A percentile compares a stretch with the other conserved stretches of the same genome.
phyloP scores from a whole-genome alignment of 2,329 filamentous ascomycete species.

The Fragosphaeria purpurea region DNA sequence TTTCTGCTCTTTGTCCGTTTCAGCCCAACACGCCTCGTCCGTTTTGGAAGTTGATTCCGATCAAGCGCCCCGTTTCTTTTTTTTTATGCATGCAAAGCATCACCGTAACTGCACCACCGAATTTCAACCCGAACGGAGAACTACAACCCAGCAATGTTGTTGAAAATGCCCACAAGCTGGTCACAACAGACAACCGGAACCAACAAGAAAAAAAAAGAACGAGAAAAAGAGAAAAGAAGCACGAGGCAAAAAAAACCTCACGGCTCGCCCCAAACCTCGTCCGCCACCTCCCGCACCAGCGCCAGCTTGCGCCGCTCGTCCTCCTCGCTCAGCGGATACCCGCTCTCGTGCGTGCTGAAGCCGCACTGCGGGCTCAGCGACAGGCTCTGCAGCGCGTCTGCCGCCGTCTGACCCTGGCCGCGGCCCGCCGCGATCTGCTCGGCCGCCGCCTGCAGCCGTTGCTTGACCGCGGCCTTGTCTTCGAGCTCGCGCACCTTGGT shows the following conservation, averaged over 20 bases:
- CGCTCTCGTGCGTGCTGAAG: conserved; percentile 64
- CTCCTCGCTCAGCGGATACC: conserved; percentile 57
- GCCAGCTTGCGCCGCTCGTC: conserved; percentile 66
- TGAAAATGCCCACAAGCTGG: too few relatives aligned
- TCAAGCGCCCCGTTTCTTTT: background rate
- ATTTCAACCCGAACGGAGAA: too few relatives aligned
- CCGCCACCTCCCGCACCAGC: conserved; percentile 60
- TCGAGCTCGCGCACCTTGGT: conserved; percentile 54
- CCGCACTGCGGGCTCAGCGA: conserved; percentile 63
- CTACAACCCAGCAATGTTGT: too few relatives aligned
- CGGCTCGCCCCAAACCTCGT: conserved; percentile 56
- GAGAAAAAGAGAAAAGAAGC: too few relatives aligned
- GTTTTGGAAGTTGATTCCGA: background rate
- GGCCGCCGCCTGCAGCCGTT: conserved; percentile 49
- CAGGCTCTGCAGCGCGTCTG: conserved; percentile 60
- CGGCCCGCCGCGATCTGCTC: conserved; percentile 60
- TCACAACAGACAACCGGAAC: too few relatives aligned
- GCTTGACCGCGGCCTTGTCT: conserved; percentile 54
- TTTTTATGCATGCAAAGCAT: too few relatives aligned
- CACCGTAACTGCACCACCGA: too few relatives aligned
- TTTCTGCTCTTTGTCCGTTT: too few relatives aligned
- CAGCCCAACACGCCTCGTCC: background rate
- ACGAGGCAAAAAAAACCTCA: background rate
- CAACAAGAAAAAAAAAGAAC: too few relatives aligned
- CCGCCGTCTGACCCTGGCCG: conserved; percentile 49